Conservation (phyloP, 2,329 filamentous ascomycete genomes). For the Botrytis squamosa region DNA sequence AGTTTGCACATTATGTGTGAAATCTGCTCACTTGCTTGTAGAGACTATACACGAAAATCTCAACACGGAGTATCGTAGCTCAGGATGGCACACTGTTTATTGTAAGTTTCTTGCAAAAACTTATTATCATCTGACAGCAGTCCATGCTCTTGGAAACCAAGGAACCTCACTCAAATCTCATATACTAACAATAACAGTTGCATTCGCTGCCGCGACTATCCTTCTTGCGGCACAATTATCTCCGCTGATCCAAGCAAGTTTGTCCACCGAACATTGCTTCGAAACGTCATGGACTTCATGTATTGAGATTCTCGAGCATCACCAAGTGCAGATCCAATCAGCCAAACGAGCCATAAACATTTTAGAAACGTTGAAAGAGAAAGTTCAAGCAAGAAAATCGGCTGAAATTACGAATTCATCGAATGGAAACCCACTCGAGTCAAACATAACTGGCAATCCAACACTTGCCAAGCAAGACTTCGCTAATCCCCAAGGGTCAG, state of each 20-base stretch:
- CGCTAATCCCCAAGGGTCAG: neutral
- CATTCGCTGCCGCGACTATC: constrained; percentile 26
- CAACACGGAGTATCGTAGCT: constrained; percentile 20
- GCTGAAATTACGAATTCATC: too few relatives aligned
- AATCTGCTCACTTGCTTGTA: constrained; percentile 25
- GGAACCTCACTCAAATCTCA: too few relatives aligned
- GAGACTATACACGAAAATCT: constrained; percentile 21
- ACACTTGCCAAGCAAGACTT: neutral
- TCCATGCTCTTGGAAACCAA: neutral
- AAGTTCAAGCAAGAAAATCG: neutral
- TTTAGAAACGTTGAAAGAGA: constrained; percentile 7
- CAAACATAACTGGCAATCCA: neutral
- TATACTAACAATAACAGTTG: constrained; percentile 15
- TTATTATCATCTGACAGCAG: neutral
- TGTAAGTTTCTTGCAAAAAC: constrained; percentile 22
- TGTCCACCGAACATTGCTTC: neutral
- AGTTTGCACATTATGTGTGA: constrained; percentile 27
- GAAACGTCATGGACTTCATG: constrained; percentile 15
- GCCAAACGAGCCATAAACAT: constrained; percentile 11
- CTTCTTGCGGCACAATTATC: constrained; percentile 24
- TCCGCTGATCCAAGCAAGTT: neutral
- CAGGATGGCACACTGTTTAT: constrained; percentile 30
- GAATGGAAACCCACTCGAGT: neutral
- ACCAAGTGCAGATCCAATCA: constrained; percentile 12
- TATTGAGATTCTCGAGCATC: constrained; percentile 14